Percentiles rank a stretch among this genome's conserved stretches.
phyloP scores from a whole-genome alignment of 148 eudicot species.

The Salicornia ramosissima region DNA sequence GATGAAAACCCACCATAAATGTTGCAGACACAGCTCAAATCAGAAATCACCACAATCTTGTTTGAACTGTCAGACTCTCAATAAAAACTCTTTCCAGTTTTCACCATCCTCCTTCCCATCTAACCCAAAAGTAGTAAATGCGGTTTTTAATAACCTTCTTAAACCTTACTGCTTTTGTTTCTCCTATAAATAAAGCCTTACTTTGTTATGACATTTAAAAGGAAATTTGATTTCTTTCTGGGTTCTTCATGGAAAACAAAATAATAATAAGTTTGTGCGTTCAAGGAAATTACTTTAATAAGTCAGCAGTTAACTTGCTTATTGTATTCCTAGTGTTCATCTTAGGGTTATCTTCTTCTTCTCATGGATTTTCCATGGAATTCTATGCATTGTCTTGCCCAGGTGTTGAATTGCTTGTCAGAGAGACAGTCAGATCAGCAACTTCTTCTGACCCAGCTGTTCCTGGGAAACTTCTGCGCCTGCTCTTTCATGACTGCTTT shows the following conservation, averaged over 20 bases:
- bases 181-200: background rate
- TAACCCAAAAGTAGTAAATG: slow-evolving; percentile 21
- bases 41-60: slow-evolving; percentile 6
- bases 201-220: slow-evolving; percentile 15
- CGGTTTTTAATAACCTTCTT: slow-evolving; percentile 23
- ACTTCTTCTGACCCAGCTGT: slow-evolving; percentile 44
- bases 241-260: slow-evolving; percentile 23
- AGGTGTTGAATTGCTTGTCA: slow-evolving; percentile 46
- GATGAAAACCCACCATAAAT: too few species aligned
- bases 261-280: background rate
- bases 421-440: slow-evolving; percentile 56
- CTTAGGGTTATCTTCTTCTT: slow-evolving; percentile 14
- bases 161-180: slow-evolving; percentile 5
- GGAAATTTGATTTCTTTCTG: background rate
- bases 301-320: too few species aligned
- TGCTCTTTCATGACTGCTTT: slow-evolving; percentile 75
- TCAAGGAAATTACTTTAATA: background rate
- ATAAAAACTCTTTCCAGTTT: slow-evolving; percentile 11
- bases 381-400: slow-evolving; percentile 59
- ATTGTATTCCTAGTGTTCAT: slow-evolving; percentile 4
- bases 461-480: slow-evolving; percentile 57
- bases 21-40: slow-evolving; percentile 13
- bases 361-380: slow-evolving; percentile 32
- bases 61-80: slow-evolving; percentile 13
- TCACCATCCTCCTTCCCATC: slow-evolving; percentile 20